A percentile compares a stretch with the other conserved stretches of the same genome.
phyloP scores from a whole-genome alignment of 2,329 filamentous ascomycete genomes.

The Fusarium sp. region DNA sequence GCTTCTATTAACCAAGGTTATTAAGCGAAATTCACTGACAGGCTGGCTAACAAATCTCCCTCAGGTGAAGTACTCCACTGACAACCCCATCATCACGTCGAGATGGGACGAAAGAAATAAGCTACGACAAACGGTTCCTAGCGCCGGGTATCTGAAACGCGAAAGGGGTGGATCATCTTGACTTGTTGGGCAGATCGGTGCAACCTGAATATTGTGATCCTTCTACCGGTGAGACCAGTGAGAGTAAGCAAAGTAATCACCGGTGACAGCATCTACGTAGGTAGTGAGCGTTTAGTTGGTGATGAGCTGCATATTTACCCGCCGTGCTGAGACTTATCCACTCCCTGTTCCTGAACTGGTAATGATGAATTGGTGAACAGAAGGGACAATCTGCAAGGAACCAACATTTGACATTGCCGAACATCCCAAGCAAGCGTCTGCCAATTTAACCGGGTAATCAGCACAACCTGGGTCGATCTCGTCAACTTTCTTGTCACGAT shows the following conservation, averaged over 20 bases:
- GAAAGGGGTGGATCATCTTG: slow-evolving; percentile 19
- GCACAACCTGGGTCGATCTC: slow-evolving; percentile 18
- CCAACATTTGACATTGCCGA: slow-evolving; percentile 28
- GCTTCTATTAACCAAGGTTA: neutral
- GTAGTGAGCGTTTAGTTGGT: too few relatives aligned
- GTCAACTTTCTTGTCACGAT: slow-evolving; percentile 8
- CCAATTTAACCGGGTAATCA: slow-evolving; percentile 11
- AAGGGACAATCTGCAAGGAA: slow-evolving; percentile 21
- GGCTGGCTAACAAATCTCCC: neutral
- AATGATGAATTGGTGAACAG: neutral
- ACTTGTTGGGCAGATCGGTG: slow-evolving; percentile 8
- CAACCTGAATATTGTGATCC: neutral
- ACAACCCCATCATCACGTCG: slow-evolving; percentile 16
- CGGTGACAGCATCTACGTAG: too few relatives aligned
- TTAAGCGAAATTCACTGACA: slow-evolving; percentile 11
- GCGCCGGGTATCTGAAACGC: slow-evolving; percentile 42
- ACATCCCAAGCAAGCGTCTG: slow-evolving; percentile 1
- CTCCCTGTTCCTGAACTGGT: slow-evolving; percentile 2
- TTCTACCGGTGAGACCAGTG: too few relatives aligned
- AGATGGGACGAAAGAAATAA: slow-evolving; percentile 13
- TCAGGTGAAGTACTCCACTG: neutral
- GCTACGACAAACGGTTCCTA: slow-evolving; percentile 11
- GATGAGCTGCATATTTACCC: slow-evolving; percentile 18
- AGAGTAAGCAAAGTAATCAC: too few relatives aligned
- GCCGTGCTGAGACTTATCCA: slow-evolving; percentile 1